phyloP scores from a whole-genome alignment of 2,329 filamentous ascomycete genomes.

The Diaporthe nobilis region DNA sequence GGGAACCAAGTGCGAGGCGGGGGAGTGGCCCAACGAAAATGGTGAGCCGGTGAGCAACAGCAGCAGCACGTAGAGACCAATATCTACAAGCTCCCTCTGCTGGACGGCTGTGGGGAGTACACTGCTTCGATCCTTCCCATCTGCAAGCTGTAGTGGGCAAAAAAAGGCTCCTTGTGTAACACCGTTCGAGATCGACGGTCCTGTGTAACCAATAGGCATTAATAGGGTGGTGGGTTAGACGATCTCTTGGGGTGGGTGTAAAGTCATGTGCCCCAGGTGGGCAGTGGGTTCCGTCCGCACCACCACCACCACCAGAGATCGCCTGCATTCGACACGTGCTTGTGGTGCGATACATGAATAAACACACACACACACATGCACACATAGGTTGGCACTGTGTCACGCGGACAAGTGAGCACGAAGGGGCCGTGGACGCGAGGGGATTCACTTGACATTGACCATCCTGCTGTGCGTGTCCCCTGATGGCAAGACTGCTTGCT shows the following conservation, averaged over 20 bases:
- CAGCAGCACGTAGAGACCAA: neutral
- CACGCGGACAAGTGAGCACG: neutral
- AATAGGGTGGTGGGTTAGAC: constrained; percentile 5
- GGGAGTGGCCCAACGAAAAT: neutral
- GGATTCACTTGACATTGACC: constrained; percentile 7
- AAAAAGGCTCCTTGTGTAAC: neutral
- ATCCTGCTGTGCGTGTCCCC: neutral
- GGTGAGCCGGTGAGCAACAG: constrained; percentile 9
- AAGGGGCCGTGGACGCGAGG: neutral
- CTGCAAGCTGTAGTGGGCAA: neutral
- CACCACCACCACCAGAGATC: constrained; percentile 4
- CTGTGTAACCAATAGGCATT: constrained; percentile 1
- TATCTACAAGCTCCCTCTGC: neutral
- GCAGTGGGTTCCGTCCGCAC: constrained; percentile 12
- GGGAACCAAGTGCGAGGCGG: neutral
- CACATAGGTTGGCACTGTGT: neutral
- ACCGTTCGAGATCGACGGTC: neutral
- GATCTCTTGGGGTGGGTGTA: neutral
- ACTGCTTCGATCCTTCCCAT: neutral
- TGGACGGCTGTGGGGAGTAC: neutral
- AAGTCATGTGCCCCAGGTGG: constrained; percentile 5
- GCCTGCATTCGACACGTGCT: neutral
- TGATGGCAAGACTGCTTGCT: neutral
- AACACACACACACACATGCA: neutral
- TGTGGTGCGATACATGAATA: neutral